Evolutionary conservation across 2,329 filamentous ascomycete species (phyloP).

Genomic region (Magnaporthiopsis incrustans): DNA sequence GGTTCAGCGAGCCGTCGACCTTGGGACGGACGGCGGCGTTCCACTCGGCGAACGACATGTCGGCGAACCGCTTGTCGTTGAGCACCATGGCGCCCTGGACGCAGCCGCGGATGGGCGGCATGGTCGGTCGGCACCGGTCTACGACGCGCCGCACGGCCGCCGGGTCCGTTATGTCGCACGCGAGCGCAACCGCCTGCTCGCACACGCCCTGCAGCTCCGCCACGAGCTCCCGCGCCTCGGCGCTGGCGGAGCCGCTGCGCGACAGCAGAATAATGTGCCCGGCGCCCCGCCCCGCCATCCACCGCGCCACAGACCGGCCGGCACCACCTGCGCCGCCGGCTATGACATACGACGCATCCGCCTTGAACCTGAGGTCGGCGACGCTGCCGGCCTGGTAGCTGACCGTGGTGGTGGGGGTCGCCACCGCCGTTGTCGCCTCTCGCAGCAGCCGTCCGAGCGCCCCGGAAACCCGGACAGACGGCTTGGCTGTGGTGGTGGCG

Average conservation of each 20-base stretch:
- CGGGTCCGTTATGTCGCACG: slow-evolving; percentile 4
- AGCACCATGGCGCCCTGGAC: slow-evolving; percentile 25
- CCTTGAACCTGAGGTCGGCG: slow-evolving; percentile 7
- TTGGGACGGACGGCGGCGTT: slow-evolving; percentile 9
- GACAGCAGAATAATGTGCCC: slow-evolving; percentile 14
- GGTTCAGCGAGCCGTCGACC: slow-evolving; percentile 14
- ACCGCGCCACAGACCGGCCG: slow-evolving; percentile 16
- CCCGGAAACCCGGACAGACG: neutral
- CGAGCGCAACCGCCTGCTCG: slow-evolving; percentile 1
- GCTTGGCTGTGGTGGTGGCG: neutral
- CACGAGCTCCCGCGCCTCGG: slow-evolving; percentile 8
- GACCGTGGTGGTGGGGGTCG: neutral
- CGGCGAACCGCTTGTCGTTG: slow-evolving; percentile 5
- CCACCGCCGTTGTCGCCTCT: neutral
- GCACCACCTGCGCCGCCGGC: slow-evolving; percentile 21
- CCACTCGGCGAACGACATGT: slow-evolving; percentile 7
- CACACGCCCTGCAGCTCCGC: slow-evolving; percentile 8
- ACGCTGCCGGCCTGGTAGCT: neutral
- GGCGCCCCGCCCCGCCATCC: slow-evolving; percentile 16
- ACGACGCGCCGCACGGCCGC: neutral
- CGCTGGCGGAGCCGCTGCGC: slow-evolving; percentile 11
- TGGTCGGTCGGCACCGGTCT: neutral
- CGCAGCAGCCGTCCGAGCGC: neutral
- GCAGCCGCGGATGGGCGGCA: slow-evolving; percentile 23
- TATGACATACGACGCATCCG: slow-evolving; percentile 18